These are phyloP conservation scores for Penicillium salamii DNA, from an alignment of 495 filamentous ascomycete genomes.

Conservation along the genomic window DNA sequence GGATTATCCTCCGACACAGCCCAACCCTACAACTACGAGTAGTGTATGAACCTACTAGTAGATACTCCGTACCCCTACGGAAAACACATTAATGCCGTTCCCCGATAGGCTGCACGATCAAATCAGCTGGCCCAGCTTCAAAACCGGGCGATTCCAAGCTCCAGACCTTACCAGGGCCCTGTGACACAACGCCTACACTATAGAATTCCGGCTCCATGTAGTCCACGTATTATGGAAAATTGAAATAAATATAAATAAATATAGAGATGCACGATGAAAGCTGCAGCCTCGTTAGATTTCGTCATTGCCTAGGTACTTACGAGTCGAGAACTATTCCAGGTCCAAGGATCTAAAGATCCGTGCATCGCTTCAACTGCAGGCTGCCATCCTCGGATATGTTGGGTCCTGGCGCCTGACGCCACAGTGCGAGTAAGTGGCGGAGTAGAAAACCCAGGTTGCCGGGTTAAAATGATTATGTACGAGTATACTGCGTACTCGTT, in stretches of 20 bases:
- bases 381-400: slow-evolving; percentile 7
- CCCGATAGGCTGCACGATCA: slow-evolving; percentile 18
- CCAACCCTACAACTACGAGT: slow-evolving; percentile 2
- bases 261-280: slow-evolving; percentile 6
- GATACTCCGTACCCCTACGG: no score
- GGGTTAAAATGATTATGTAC: no score
- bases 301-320: no score
- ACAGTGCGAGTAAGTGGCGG: slow-evolving; percentile 21
- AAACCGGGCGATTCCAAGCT: slow-evolving; percentile 7
- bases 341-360: slow-evolving; percentile 1
- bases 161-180: slow-evolving; percentile 6
- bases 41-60: no score
- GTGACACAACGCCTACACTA: slow-evolving; percentile 14
- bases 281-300: slow-evolving; percentile 11
- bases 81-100: slow-evolving; percentile 17
- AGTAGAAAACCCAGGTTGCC: slow-evolving; percentile 3
- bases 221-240: no score
- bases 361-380: background rate
- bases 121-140: slow-evolving; percentile 13
- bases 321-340: no score
- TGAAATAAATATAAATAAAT: background rate
- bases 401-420: slow-evolving; percentile 19
- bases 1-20: slow-evolving; percentile 5
- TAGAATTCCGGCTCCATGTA: no score
- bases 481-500: no score